Evolutionary conservation across 805 yeast genomes (phyloP).

Genomic region (Yueomyces sp.): DNA sequence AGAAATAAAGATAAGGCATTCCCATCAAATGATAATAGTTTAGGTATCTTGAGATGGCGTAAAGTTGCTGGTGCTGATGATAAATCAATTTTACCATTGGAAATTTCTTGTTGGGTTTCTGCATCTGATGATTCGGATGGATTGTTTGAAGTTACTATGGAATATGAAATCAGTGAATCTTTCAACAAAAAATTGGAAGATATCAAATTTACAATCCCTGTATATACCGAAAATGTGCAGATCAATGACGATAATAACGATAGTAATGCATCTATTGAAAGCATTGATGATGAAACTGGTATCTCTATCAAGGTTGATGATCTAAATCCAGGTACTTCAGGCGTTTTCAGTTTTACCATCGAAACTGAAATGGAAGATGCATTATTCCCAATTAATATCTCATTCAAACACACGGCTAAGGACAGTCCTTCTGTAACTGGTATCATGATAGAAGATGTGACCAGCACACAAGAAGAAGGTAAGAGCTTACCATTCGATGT

Average conservation of each 20-base stretch:
- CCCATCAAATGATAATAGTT: slow-evolving; percentile 81
- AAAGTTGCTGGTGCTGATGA: slow-evolving; percentile 52
- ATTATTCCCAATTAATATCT: slow-evolving; percentile 76
- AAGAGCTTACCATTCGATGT: slow-evolving; percentile 60
- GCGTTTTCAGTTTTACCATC: slow-evolving; percentile 68
- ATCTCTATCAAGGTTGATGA: slow-evolving; percentile 49
- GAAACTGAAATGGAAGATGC: slow-evolving; percentile 68
- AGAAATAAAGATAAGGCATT: slow-evolving; percentile 70
- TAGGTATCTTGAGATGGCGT: slow-evolving; percentile 92
- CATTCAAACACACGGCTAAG: slow-evolving; percentile 38
- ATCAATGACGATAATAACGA: slow-evolving; percentile 37
- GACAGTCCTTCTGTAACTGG: slow-evolving; percentile 39
- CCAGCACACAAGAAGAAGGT: slow-evolving; percentile 33
- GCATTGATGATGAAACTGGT: slow-evolving; percentile 50
- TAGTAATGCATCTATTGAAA: slow-evolving; percentile 40
- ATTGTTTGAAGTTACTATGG: slow-evolving; percentile 65
- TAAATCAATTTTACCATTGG: slow-evolving; percentile 44
- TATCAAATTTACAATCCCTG: slow-evolving; percentile 48
- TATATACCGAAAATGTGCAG: slow-evolving; percentile 40
- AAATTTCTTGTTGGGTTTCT: slow-evolving; percentile 75
- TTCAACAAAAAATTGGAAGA: slow-evolving; percentile 35
- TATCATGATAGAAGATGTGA: slow-evolving; percentile 50
- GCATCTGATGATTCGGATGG: slow-evolving; percentile 41
- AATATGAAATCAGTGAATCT: slow-evolving; percentile 57
- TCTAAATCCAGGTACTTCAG: slow-evolving; percentile 41